A percentile compares a stretch with the other conserved stretches of the same genome.
phyloP scores from a whole-genome alignment of 2,329 filamentous ascomycete genomes.

The Geosmithia putterillii region DNA sequence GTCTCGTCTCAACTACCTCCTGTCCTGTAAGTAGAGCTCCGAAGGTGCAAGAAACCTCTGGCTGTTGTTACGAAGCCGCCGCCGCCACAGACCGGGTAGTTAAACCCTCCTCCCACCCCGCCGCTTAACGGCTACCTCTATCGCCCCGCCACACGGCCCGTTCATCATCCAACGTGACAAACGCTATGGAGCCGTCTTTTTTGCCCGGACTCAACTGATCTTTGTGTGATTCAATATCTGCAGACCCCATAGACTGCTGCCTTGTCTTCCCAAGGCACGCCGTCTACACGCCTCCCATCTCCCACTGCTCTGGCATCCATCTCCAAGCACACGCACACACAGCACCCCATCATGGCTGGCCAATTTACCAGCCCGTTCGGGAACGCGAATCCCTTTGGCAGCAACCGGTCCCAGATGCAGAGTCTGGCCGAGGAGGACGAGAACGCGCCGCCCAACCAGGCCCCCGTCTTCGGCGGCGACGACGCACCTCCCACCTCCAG shows the following conservation, averaged over 20 bases:
- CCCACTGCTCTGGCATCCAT: not conserved
- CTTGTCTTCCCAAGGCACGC: not conserved
- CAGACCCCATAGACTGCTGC: not conserved
- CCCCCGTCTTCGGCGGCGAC: constrained; percentile 38
- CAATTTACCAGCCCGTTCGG: constrained; percentile 65
- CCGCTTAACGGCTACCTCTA: not conserved
- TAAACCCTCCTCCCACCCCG: not conserved
- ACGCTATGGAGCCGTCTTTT: not conserved
- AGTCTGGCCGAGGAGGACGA: constrained; percentile 74
- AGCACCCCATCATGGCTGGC: constrained; percentile 49
- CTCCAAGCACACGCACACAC: not conserved
- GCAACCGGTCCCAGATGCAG: constrained; percentile 31
- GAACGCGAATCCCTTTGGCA: constrained; percentile 63
- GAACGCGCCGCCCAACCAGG: constrained; percentile 39
- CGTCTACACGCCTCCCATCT: not conserved
- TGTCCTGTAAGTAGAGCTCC: too few relatives aligned
- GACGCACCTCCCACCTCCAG: constrained; percentile 34
- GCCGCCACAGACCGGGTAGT: not conserved
- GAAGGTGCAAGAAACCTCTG: too few relatives aligned
- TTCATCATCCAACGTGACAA: not conserved
- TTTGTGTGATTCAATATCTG: not conserved
- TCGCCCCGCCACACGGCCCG: not conserved
- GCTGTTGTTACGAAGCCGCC: too few relatives aligned
- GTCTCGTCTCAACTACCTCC: too few relatives aligned
- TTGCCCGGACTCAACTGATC: not conserved